These are phyloP conservation scores for Cyclanthera cordifolia DNA, from an alignment of 306 rosid genomes.

Conservation along the genomic window DNA sequence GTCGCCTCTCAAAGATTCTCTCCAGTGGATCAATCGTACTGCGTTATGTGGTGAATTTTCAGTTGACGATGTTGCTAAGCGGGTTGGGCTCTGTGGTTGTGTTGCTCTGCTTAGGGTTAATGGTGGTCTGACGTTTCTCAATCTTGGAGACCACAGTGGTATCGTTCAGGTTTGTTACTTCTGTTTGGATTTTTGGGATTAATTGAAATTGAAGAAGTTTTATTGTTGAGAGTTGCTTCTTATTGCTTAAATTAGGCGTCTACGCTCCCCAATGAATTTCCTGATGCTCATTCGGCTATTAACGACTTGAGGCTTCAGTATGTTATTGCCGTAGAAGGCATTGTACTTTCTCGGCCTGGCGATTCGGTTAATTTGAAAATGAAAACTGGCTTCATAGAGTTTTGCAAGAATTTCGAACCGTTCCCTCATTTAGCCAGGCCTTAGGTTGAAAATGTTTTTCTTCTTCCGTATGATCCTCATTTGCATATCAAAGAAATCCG, in stretches of 20 bases:
- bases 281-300: slow-evolving; percentile 52
- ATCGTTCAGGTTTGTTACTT: slow-evolving; percentile 46
- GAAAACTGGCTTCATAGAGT: slow-evolving; percentile 85
- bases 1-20: slow-evolving; percentile 29
- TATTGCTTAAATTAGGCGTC: slow-evolving; percentile 34
- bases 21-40: slow-evolving; percentile 61
- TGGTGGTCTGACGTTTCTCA: slow-evolving; percentile 72
- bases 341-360: slow-evolving; percentile 60
- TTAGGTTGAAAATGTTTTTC: background rate
- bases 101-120: slow-evolving; percentile 88
- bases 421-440: background rate
- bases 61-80: slow-evolving; percentile 44
- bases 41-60: slow-evolving; percentile 50
- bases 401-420: slow-evolving; percentile 6
- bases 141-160: slow-evolving; percentile 78
- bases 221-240: background rate
- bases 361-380: slow-evolving; percentile 69
- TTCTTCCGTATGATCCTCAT: no score
- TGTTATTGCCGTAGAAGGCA: slow-evolving; percentile 79
- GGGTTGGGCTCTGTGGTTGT: slow-evolving; percentile 78
- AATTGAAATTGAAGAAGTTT: background rate
- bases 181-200: background rate
- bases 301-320: slow-evolving; percentile 71
- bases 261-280: slow-evolving; percentile 84
- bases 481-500: no score